phyloP scores from a whole-genome alignment of 2,329 filamentous ascomycete species.

The Conoideocrella luteorostrata region DNA sequence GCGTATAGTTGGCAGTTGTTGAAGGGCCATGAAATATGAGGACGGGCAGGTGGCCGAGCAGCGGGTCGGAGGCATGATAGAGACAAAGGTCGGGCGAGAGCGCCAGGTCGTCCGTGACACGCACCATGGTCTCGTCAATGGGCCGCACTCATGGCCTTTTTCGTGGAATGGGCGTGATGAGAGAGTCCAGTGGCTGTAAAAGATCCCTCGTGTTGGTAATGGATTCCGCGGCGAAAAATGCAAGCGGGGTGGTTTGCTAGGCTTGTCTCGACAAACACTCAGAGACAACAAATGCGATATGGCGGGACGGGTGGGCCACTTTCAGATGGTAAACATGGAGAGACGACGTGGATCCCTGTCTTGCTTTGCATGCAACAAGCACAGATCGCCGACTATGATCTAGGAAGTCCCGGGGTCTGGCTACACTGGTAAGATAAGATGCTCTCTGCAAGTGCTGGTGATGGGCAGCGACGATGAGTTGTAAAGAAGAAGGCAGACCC shows the following conservation, averaged over 20 bases:
- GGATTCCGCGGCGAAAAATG: not conserved
- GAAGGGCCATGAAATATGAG: slow-evolving; percentile 90
- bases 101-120: slow-evolving; percentile 69
- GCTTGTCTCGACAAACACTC: not conserved
- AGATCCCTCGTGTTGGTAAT: not conserved
- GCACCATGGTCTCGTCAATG: slow-evolving; percentile 62
- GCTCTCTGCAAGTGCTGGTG: not conserved
- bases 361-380: not conserved
- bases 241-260: not conserved
- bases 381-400: too few relatives aligned
- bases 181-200: not conserved
- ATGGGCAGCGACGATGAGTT: not conserved
- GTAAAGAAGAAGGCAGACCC: not conserved
- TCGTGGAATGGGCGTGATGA: not conserved
- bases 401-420: too few relatives aligned
- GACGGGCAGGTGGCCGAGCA: slow-evolving; percentile 73
- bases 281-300: slow-evolving; percentile 5
- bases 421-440: too few relatives aligned
- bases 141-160: slow-evolving; percentile 17
- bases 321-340: slow-evolving; percentile 3
- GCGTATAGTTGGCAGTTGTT: slow-evolving; percentile 78
- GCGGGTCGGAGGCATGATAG: slow-evolving; percentile 81
- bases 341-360: not conserved
- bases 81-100: slow-evolving; percentile 78
- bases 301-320: slow-evolving; percentile 7